Evolutionary conservation across 2,329 filamentous ascomycete genomes (phyloP).

Genomic region (Epichloe baconii): DNA sequence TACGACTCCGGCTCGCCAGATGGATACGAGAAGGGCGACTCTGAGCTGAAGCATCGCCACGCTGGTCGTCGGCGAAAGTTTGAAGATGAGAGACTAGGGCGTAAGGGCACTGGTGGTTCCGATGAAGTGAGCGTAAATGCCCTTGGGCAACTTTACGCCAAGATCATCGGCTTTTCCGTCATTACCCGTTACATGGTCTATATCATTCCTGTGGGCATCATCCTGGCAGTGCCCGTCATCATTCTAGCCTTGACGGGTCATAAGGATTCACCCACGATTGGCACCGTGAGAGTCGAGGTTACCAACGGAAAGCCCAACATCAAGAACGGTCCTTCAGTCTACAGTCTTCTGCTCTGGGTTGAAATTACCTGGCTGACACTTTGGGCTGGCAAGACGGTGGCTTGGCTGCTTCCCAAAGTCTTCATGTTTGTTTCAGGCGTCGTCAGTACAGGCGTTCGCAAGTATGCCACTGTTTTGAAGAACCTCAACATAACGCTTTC

Average conservation of each 20-base stretch:
- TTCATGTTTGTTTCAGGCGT: conserved; percentile 61
- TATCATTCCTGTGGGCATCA: conserved; percentile 47
- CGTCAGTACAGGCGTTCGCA: conserved; percentile 55
- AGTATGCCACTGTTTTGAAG: conserved; percentile 53
- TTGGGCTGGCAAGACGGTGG: conserved; percentile 54
- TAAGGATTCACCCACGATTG: conserved; percentile 24
- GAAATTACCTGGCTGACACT: conserved; percentile 54
- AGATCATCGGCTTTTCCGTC: conserved; percentile 49
- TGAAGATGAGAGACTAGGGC: conserved; percentile 22
- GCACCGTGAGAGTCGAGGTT: conserved; percentile 13
- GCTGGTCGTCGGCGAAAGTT: conserved; percentile 38
- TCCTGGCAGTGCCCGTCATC: conserved; percentile 50
- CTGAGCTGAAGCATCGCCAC: conserved; percentile 20
- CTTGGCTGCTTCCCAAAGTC: conserved; percentile 43
- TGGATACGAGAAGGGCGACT: conserved; percentile 31
- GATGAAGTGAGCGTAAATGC: conserved; percentile 47
- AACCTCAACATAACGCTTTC: conserved; percentile 54
- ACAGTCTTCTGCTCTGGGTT: conserved; percentile 55
- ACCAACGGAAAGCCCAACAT: not conserved
- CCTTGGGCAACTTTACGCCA: conserved; percentile 53
- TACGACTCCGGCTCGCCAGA: conserved; percentile 19
- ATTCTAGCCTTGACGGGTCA: conserved; percentile 35
- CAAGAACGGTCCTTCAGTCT: conserved; percentile 33
- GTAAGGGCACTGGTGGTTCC: conserved; percentile 30
- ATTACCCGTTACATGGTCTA: conserved; percentile 56